phyloP scores from a whole-genome alignment of 495 filamentous ascomycete species.

The Letharia lupina region DNA sequence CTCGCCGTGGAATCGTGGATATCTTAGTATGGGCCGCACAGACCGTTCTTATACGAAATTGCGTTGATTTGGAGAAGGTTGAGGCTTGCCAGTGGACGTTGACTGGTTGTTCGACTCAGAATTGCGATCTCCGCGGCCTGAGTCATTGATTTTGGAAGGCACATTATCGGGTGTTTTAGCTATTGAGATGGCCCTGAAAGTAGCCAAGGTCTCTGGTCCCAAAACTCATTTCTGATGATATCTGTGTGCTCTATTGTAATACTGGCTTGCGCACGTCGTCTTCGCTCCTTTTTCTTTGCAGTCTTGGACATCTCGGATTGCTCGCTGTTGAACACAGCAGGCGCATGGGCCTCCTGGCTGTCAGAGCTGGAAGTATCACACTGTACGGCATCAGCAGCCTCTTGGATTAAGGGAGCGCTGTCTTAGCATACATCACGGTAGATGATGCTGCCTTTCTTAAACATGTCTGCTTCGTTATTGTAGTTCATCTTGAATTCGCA shows the following conservation, averaged over 20 bases:
- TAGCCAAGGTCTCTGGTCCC: conserved; percentile 79
- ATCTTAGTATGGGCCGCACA: no score
- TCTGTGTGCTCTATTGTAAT: conserved; percentile 80
- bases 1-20: no score
- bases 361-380: neutral
- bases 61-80: no score
- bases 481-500: conserved; percentile 88
- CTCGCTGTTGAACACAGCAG: neutral
- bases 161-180: neutral
- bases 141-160: neutral
- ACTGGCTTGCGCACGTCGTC: conserved; percentile 61
- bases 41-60: no score
- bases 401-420: neutral
- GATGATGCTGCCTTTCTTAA: conserved; percentile 84
- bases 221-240: conserved; percentile 91
- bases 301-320: conserved; percentile 52
- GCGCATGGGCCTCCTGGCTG: neutral
- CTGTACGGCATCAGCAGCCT: conserved; percentile 6
- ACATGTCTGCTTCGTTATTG: conserved; percentile 89
- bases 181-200: conserved; percentile 41
- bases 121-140: neutral
- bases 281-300: conserved; percentile 69
- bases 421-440: conserved; percentile 61
- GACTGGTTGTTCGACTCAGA: neutral
- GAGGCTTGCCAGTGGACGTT: no score